phyloP scores from a whole-genome alignment of 2,329 filamentous ascomycete genomes.

The Fusarium dlaminii region DNA sequence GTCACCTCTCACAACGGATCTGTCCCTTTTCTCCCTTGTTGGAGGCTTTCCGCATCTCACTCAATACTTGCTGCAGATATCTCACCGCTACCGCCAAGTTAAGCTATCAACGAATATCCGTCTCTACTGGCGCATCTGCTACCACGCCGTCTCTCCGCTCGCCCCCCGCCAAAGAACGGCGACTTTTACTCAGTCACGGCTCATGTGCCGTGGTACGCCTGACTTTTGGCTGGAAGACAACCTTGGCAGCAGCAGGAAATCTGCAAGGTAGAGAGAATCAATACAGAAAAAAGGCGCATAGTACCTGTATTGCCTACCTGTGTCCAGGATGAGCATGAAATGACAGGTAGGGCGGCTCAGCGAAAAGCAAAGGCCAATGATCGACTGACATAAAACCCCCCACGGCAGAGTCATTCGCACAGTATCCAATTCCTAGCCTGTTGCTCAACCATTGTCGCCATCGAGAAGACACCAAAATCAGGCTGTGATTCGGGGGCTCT shows the following conservation, averaged over 20 bases:
- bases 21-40: background rate
- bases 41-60: background rate
- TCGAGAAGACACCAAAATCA: conserved; percentile 3
- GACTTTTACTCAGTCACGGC: conserved; percentile 28
- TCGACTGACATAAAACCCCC: conserved; percentile 29
- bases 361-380: conserved; percentile 3
- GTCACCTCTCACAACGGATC: background rate
- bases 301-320: background rate
- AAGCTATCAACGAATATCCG: conserved; percentile 2
- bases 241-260: conserved; percentile 10
- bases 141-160: conserved; percentile 5
- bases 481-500: conserved; percentile 2
- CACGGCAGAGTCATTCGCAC: conserved; percentile 35
- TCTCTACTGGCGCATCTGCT: conserved; percentile 11
- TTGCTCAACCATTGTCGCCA: conserved; percentile 2
- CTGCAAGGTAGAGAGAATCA: background rate
- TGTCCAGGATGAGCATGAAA: background rate
- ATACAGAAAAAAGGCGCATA: conserved; percentile 17
- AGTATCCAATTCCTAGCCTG: background rate
- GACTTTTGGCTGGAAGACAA: conserved; percentile 19
- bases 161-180: conserved; percentile 18
- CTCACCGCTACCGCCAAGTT: conserved; percentile 4
- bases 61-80: background rate
- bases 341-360: conserved; percentile 5
- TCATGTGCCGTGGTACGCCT: conserved; percentile 28